Evolutionary conservation across 345 rosid species (phyloP), one percentile per base, ranked within the genome.

Genomic region (Corymbia maculata): DNA sequence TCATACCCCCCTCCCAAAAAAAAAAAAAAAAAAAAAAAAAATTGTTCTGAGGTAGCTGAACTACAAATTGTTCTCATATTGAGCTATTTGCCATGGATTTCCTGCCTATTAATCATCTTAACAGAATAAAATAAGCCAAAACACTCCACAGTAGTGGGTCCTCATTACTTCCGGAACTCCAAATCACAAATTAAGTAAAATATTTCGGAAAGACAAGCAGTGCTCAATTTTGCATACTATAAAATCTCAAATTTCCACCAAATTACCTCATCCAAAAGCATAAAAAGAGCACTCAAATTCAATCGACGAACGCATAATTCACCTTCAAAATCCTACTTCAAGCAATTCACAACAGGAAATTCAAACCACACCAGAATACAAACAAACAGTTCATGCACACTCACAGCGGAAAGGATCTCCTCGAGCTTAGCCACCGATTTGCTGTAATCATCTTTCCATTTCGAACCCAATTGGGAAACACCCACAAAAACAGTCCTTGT

Each of bases 391-490:
- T 22, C 59, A 28, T 15, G 85, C 85, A 55, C n/a, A 85, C 89
- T 89, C 79, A 84, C 87, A 52, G 87, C 59, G 32, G 88, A 85
- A 70, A 85, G 36, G 21, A 52, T 66, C 51, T 87, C 89, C 91
- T 89, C 89, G 57, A 89, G n/a, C 85, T 68, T 86, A 45, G 55
- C 89, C 47, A 88, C 80, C 24, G 88, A 87, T 36, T 22, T 84
- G 85, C 14, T 75, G 53, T 51, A 89, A 82, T 42, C 85, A 85
- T 85, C 88, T 85, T 85, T 66, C 85, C 68, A 49, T 53, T 57
- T 85, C 89, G 49, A 75, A 75, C 82, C 49, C 49, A 19, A 36
- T 19, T 42, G 82, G 36, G 87, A 89, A 85, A 59, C 28, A 61
- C 80, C 90, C 79, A 30, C 49, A 24, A 85, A 36, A 32, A 14